phyloP scores from a whole-genome alignment of 148 eudicot genomes.

The Rhododendron ovatum region DNA sequence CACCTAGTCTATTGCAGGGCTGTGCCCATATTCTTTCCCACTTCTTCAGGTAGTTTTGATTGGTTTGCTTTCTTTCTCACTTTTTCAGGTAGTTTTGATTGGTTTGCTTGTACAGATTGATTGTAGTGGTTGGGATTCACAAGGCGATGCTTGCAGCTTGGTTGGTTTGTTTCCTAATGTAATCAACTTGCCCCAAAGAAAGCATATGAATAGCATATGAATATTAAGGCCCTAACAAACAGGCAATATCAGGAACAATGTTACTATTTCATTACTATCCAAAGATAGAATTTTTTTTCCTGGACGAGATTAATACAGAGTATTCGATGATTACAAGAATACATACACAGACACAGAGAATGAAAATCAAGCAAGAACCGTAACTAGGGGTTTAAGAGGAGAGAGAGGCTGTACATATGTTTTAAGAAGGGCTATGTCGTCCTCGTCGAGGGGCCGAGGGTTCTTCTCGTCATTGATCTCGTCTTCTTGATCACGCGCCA shows the following conservation, averaged over 20 bases:
- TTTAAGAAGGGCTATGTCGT: slow-evolving; percentile 87
- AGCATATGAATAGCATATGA: background rate
- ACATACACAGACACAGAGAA: background rate
- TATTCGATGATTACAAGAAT: background rate
- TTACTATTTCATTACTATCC: background rate
- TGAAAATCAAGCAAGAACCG: background rate
- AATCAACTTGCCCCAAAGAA: background rate
- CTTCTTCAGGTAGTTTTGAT: background rate
- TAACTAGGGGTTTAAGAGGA: background rate
- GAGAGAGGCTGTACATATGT: slow-evolving; percentile 53
- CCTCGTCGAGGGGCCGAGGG: slow-evolving; percentile 87
- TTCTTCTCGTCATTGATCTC: slow-evolving; percentile 93
- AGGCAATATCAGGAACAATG: no score
- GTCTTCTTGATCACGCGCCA: slow-evolving; percentile 70
- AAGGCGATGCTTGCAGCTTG: background rate
- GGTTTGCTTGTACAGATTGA: background rate
- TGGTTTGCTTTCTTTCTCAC: background rate
- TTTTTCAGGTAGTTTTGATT: background rate
- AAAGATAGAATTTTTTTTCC: background rate
- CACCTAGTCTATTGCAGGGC: background rate
- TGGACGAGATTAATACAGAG: background rate
- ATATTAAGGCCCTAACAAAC: background rate
- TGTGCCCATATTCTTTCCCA: background rate
- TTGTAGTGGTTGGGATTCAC: background rate
- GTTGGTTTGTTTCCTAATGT: background rate